phyloP scores from a whole-genome alignment of 306 rosid species.

The Quercus berberidifolia region DNA sequence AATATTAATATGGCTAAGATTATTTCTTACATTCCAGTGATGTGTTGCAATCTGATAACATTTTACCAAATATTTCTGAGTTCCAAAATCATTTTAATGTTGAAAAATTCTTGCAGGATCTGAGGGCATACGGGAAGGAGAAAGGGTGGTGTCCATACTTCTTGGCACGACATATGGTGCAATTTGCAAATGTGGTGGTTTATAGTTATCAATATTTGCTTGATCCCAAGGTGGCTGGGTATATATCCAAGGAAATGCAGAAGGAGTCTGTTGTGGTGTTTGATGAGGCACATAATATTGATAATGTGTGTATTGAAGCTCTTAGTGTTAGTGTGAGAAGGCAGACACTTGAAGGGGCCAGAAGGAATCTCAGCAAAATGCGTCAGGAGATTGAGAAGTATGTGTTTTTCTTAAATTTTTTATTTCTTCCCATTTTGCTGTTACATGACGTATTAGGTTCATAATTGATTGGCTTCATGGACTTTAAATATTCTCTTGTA shows the following conservation, averaged over 20 bases:
- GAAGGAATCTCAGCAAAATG: conserved; percentile 82
- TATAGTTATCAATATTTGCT: conserved; percentile 94
- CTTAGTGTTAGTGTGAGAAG: conserved; percentile 97
- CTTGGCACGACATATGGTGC: conserved; percentile 94
- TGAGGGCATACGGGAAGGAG: conserved; percentile 74
- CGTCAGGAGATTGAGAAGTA: conserved; percentile 88
- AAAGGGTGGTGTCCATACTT: conserved; percentile 95
- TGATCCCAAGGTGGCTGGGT: conserved; percentile 91
- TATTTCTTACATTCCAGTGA: not conserved
- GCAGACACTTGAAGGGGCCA: conserved; percentile 94
- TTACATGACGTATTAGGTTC: not conserved
- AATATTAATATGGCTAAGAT: not conserved
- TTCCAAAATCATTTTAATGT: not conserved
- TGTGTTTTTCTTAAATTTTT: conserved; percentile 23
- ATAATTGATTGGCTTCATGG: not conserved
- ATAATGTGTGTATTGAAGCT: conserved; percentile 95
- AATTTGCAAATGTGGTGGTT: conserved; percentile 86
- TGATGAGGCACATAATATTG: conserved; percentile 94
- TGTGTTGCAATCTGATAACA: not conserved
- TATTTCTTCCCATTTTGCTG: not conserved
- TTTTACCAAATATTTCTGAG: not conserved
- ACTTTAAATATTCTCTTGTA: not conserved
- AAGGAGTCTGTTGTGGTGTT: conserved; percentile 92
- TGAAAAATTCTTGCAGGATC: conserved; percentile 44
- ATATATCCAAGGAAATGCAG: conserved; percentile 95